phyloP scores from a whole-genome alignment of 2,329 filamentous ascomycete genomes.

The Stromatinia cepivora region DNA sequence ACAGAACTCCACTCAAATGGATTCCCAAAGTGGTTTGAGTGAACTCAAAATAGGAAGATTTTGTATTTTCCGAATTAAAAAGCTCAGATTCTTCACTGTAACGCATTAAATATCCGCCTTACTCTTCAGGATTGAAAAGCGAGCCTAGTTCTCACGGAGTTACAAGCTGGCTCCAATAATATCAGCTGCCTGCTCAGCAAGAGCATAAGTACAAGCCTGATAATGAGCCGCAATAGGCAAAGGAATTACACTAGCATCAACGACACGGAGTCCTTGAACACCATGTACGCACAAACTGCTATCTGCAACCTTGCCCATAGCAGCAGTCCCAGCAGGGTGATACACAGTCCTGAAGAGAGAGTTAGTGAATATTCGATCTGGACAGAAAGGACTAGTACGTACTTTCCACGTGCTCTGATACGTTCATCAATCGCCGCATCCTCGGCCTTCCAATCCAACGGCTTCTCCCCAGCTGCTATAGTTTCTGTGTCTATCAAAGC shows the following conservation, averaged over 20 bases:
- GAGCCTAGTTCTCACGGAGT: neutral
- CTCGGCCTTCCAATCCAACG: neutral
- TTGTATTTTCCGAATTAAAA: too few species aligned
- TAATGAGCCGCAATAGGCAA: conserved; percentile 1
- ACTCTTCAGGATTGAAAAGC: too few species aligned
- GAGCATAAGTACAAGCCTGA: conserved; percentile 2
- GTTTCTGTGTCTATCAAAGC: conserved; percentile 1
- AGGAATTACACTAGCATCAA: conserved; percentile 12
- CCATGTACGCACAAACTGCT: neutral
- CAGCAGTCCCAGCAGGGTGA: conserved; percentile 6
- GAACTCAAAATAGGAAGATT: too few species aligned
- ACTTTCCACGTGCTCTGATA: conserved; percentile 7
- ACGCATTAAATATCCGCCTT: too few species aligned
- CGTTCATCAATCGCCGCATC: conserved; percentile 12
- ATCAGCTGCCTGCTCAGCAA: conserved; percentile 7
- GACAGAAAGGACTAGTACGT: too few species aligned
- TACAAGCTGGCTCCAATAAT: neutral
- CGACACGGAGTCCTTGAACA: neutral
- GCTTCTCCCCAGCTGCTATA: neutral
- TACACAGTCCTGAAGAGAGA: neutral
- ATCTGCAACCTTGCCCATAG: neutral
- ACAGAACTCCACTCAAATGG: too few species aligned
- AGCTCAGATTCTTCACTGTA: too few species aligned
- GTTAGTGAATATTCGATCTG: too few species aligned
- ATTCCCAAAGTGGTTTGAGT: too few species aligned